Base-by-base conservation (phyloP, 2,329 filamentous ascomycete genomes). In the Dactylellina leptospora region DNA sequence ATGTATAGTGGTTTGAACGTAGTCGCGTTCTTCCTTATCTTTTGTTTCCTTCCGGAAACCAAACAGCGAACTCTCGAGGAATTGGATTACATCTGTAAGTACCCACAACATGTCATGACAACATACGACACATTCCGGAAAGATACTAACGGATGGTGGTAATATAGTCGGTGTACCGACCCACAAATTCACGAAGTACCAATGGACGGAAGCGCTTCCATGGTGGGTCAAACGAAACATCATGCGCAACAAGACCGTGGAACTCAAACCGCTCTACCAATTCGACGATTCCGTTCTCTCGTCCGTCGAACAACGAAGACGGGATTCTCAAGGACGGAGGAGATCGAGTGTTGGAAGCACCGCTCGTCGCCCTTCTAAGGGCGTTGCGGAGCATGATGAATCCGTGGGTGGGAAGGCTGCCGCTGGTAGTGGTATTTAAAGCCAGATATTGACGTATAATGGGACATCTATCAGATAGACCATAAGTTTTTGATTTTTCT, bases 171-270 rank as follows among this genome's bases (percentile, higher is more conserved):
- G 84, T 3, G 85, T 89, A 2, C 85, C 86, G 1, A 87, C 85
- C 4, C 79, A 82, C 20, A 82, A 81, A 54, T 86, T 86, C 75
- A 83, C 84, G 77, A 80, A 79, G 62, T 88, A 88, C 74, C 86
- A 89, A 76, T 74, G 84, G 9, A 83, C 80, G 73, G 83, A 84
- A 74, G 83, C 82, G 0, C 77, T 88, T 22, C 87, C 87, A 0
- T 89, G 83, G 80, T 89, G 85, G 84, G 78, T 86, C 75, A 86
- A 83, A 76, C 82, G 84, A 16, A 87, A 84, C 77, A 78, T 89
- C 22, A 77, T 88, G 42, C 81, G 83, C 40, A 81, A 81, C 71
- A 84, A 83, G 75, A 77, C 81, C 11, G 82, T 82, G 4, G 76
- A 78, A 44, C 77, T 85, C 13, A 81, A 83, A 75, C 82, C 83